Evolutionary conservation across 192 early-diverging fungal genomes (phyloP), one percentile per base, ranked within the genome.

Genomic region (Podila epicladia): DNA sequence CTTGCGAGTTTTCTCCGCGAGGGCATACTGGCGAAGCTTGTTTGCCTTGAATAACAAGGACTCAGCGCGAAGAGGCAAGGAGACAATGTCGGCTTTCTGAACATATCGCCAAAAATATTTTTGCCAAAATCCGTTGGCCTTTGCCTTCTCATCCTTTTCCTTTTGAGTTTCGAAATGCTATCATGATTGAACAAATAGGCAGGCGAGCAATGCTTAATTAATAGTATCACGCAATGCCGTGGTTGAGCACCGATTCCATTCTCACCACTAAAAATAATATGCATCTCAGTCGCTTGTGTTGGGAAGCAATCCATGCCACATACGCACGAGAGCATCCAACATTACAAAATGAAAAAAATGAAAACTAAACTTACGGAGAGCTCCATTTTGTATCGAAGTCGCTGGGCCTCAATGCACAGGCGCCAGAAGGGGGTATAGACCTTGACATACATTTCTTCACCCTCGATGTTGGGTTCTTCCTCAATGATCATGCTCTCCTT

Each of bases 381-480:
- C 59, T 72, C 74, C 19, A 78, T 50, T 51, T 82, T 85, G 55
- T 71, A 69, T 58, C 69, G 62, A 45, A 82, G 22, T 38, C 72
- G n/a, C 50, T 84, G 79, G 15, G 85, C 85, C 9, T 82, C 72
- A 48, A 82, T 58, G 65, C 85, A 86, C 11, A 86, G 68, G 64
- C 62, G 58, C 51, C 76, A 64, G 64, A 86, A 86, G 32, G 85
- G 85, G 22, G 80, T 60, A 59, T 71, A 78, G 11, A 86, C 48
- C 59, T 84, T 86, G 41, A 86, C 37, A 63, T 67, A 86, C 67
- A 74, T 82, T 31, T 86, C 67, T 13, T 84, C 72, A 4, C 71
- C 64, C 22, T 82, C 78, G 26, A 82, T 66, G 51, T 64, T 74
- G 11, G 69, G 51, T 72, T 86, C 85, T 15, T 70, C 68, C 26